Base-by-base conservation (phyloP, 139 green algal species). In the Chlamydomonas applanata region DNA sequence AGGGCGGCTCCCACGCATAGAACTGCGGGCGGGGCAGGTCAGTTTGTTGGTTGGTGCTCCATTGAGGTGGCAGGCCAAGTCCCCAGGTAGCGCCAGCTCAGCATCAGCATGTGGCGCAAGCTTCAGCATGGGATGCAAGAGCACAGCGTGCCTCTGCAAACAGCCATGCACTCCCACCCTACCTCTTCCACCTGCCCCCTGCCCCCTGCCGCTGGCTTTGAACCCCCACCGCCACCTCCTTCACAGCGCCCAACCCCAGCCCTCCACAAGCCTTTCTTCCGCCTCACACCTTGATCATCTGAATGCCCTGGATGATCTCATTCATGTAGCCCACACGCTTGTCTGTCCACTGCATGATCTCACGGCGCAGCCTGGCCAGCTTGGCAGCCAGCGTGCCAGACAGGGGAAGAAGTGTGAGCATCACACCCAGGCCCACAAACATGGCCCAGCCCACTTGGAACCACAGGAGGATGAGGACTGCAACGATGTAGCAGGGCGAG, bases 391-490 rank as follows among this genome's bases (percentile, higher is more conserved):
- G 61, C 45, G 35, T 75, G 59, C 75, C 75, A 7, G 91, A 90
- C 35, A 91, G 40, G 17, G 91, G 93, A 33, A 83, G 88, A 76
- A 91, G 85, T 29, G 93, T 2, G 13, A 97, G 63, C 67, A 96
- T 87, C 59, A 95, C 84, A 36, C 72, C 89, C 74, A 98, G 83
- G 1, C 94, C 94, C 49, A 97, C 88, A 77, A 98, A 94, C 4
- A 92, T 92, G 22, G 84, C 85, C 93, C 92, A 97, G 5, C 82
- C 77, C 27, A 90, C 83, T 73, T 95, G 85, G 66, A 92, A 89
- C 75, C 90, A 97, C 33, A 98, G 88, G 63, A 98, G 83, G 3
- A 79, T 72, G 60, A 98, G 71, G 22, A 92, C 85, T 0, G 86
- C 85, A 5, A 95, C 78, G 67, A 98, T 91, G 74, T 88, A 90